Conservation (phyloP, 116 monocot genomes). For the Zostera marina region DNA sequence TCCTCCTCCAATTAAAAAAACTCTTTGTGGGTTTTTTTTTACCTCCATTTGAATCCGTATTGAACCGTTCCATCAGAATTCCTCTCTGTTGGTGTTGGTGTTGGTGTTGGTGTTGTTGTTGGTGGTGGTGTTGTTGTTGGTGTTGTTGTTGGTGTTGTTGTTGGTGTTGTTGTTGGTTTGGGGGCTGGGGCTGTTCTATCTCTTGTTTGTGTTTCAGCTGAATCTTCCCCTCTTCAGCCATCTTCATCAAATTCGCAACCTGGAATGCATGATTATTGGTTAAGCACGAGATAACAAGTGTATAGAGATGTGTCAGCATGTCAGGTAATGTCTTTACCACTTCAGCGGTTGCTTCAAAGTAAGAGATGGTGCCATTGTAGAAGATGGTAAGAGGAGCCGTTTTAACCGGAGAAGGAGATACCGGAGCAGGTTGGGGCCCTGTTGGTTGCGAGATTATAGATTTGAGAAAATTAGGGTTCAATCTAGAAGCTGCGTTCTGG, state of each 20-base stretch:
- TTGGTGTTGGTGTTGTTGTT: no score
- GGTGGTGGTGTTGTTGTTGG: no score
- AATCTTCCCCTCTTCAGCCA: not conserved
- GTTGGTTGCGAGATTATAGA: conserved; percentile 1
- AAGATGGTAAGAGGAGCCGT: conserved; percentile 10
- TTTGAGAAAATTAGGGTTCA: conserved; percentile 3
- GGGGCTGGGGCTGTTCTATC: not conserved
- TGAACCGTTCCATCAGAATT: not conserved
- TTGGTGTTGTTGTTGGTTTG: no score
- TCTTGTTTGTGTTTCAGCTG: not conserved
- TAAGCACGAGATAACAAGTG: not conserved
- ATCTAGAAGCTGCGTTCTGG: conserved; percentile 2
- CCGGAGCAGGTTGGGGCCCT: not conserved
- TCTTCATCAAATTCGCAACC: not conserved
- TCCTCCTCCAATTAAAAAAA: no score
- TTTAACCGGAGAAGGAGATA: not conserved
- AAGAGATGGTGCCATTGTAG: conserved; percentile 9
- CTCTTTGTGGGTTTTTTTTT: not conserved
- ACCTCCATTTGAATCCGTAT: not conserved
- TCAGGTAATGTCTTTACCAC: not conserved
- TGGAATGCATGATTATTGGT: not conserved
- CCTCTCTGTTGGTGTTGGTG: conserved; percentile 3
- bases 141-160: no score
- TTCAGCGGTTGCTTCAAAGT: conserved; percentile 5
- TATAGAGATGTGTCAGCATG: not conserved